Conservation (phyloP, 140 eudicot species). For the Stevia rebaudiana region DNA sequence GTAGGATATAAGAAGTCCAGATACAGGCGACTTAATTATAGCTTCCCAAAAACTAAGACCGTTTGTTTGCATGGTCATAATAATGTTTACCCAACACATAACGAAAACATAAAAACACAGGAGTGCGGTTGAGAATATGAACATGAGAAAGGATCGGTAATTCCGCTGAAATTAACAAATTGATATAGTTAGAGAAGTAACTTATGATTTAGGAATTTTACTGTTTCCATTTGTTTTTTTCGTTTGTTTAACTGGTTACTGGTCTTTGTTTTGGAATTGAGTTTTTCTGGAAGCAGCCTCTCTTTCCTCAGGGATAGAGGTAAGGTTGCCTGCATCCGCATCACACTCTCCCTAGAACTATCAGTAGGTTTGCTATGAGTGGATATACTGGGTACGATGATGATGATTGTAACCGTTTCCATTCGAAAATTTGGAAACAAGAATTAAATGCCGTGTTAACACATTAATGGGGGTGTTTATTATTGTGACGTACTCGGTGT, state of each 20-base stretch:
- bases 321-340: too few relatives aligned
- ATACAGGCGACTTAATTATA: slow-evolving; percentile 36
- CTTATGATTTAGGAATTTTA: too few relatives aligned
- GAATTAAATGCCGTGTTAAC: not conserved
- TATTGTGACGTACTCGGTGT: not conserved
- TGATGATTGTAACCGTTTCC: not conserved
- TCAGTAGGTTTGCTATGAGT: too few relatives aligned
- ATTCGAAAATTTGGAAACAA: not conserved
- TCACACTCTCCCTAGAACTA: too few relatives aligned
- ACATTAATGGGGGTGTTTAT: not conserved
- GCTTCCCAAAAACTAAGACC: slow-evolving; percentile 34
- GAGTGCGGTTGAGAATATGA: slow-evolving; percentile 42
- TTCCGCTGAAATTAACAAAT: slow-evolving; percentile 45
- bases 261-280: too few relatives aligned
- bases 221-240: too few relatives aligned
- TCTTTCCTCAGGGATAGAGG: too few relatives aligned
- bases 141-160: slow-evolving; percentile 56
- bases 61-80: slow-evolving; percentile 23
- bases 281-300: too few relatives aligned
- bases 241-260: too few relatives aligned
- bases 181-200: slow-evolving; percentile 2
- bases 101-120: slow-evolving; percentile 46
- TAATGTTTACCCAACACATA: slow-evolving; percentile 45
- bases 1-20: slow-evolving; percentile 37
- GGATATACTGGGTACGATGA: too few relatives aligned